These are phyloP conservation scores for Mycena leptocephala DNA, from an alignment of 768 basidiomycete species.

Conservation along the genomic window DNA sequence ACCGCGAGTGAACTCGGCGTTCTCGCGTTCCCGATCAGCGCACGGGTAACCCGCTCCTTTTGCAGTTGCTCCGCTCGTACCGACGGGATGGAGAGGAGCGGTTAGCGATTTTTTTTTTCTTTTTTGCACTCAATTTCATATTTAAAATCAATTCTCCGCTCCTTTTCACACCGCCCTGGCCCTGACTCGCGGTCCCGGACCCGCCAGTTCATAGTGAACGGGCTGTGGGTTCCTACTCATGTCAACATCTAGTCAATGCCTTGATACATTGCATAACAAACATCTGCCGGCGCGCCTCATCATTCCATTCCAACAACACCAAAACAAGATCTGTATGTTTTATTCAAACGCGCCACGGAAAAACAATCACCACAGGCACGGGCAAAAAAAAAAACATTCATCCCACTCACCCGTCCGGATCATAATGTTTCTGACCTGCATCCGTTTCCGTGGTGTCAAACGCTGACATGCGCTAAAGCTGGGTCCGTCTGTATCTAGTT, in stretches of 20 bases:
- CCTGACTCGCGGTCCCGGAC: background rate
- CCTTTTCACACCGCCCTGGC: background rate
- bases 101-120: background rate
- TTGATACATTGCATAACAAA: conserved; percentile 1
- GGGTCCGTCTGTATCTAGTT: background rate
- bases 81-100: background rate
- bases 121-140: background rate
- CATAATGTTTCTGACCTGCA: conserved; percentile 7
- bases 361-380: background rate
- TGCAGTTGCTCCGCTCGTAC: background rate
- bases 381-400: background rate
- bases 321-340: background rate
- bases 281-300: conserved; percentile 3
- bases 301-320: conserved; percentile 22
- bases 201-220: background rate
- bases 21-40: conserved; percentile 5
- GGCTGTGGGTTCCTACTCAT: conserved; percentile 6
- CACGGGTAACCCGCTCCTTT: background rate
- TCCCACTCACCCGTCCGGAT: background rate
- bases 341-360: background rate
- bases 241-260: conserved; percentile 1
- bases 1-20: background rate
- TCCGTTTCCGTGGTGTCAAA: background rate
- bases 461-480: conserved; percentile 8
- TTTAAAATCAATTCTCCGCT: background rate